Evolutionary conservation across 208 protist species (phyloP).

Genomic region (Trichomonas tenax): DNA sequence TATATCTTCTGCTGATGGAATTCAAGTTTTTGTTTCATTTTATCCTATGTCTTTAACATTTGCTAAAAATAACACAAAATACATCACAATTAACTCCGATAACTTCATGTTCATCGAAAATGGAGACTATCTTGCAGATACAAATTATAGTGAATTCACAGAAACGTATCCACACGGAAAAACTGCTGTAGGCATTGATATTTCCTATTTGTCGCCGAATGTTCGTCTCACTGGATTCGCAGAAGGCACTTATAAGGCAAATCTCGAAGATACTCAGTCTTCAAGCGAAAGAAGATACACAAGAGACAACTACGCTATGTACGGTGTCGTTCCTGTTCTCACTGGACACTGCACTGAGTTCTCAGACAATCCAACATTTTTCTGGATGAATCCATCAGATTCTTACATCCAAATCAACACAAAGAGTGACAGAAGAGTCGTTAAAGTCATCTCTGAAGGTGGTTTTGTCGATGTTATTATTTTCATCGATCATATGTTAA

Average conservation of each 20-base stretch:
- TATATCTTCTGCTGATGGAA: no score
- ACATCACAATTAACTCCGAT: neutral
- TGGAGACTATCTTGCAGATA: no score
- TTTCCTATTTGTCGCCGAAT: neutral
- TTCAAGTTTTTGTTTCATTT: no score
- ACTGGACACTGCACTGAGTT: conserved; percentile 51
- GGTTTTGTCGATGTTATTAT: conserved; percentile 84
- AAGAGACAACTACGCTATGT: conserved; percentile 67
- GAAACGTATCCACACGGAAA: neutral
- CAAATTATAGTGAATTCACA: neutral
- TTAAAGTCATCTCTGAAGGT: conserved; percentile 67
- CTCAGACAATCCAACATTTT: neutral
- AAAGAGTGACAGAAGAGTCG: no score
- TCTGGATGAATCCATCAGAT: neutral
- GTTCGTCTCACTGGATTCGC: no score
- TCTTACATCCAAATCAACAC: neutral
- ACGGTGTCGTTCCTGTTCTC: conserved; percentile 82
- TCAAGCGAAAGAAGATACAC: conserved; percentile 57
- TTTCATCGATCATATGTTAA: conserved; percentile 61
- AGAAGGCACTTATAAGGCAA: no score
- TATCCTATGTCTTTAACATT: neutral
- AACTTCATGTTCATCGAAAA: neutral
- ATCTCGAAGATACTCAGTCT: neutral
- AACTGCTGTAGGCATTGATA: neutral
- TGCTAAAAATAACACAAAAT: neutral